Evolutionary conservation across 371 early-diverging fungal genomes (phyloP), one percentile per base, ranked within the genome.

Genomic region (Dichotomocladium elegans): DNA sequence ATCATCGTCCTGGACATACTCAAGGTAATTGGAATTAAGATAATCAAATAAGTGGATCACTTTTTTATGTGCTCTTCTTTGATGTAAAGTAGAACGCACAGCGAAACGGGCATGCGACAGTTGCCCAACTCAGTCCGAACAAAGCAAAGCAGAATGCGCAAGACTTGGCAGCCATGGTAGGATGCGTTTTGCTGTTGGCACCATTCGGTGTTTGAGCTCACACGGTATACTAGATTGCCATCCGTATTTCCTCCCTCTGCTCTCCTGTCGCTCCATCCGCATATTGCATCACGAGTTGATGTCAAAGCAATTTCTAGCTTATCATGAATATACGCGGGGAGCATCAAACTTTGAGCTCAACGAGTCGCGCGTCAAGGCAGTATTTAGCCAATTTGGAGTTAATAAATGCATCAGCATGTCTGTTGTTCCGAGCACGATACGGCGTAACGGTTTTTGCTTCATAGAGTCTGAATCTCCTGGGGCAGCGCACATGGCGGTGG

Each of bases 381-480:
- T 85, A 19, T 90, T 93, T 59, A 48, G 71, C 4, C 83, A 85
- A 53, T 92, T 86, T 66, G 94, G 94, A 3, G 53, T 69, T 3
- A 82, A 92, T 58, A 79, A 81, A 51, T 74, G 77, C 41, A 68
- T 91, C 37, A 84, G 82, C 45, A 85, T 92, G 85, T 80, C 83
- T 8, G 64, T 83, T 53, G 91, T 92, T 61, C 73, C 90, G 1
- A 53, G 69, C 12, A 82, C 86, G 10, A 83, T 83, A 24, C 81
- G 81, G 40, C 93, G 92, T 70, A 89, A 89, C 55, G 94, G 94
- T 11, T 93, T 83, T 61, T 89, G 91, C 58, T 93, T 93, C 66
- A 78, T 93, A n/a, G 92, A 93, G 61, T 93, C 77, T 53, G 89
- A 91, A 29, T 77, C 82, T 14, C 92, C 93, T 0, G 94, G 93